Percentiles rank a stretch among this genome's conserved stretches.
Conservation (phyloP, 208 protist genomes). For the Wallacemonas sp. region DNA sequence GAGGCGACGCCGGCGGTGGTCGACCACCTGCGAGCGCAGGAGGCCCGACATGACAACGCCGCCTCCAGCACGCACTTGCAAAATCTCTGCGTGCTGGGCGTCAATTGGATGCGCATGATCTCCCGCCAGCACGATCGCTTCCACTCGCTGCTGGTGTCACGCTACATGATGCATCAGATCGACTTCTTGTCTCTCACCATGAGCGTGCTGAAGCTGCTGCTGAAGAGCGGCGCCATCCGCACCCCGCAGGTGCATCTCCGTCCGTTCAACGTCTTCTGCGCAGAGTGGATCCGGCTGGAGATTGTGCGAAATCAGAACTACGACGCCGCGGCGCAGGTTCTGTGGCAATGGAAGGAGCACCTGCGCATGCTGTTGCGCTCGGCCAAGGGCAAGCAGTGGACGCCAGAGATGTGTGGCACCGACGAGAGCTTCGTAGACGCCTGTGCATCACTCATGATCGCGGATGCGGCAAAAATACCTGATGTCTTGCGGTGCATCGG, state of each 20-base stretch:
- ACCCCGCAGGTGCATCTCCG: slow-evolving; percentile 35
- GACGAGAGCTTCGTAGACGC: slow-evolving; percentile 69
- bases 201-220: slow-evolving; percentile 44
- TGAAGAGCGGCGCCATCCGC: slow-evolving; percentile 25
- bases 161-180: slow-evolving; percentile 79
- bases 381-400: slow-evolving; percentile 48
- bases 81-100: slow-evolving; percentile 54
- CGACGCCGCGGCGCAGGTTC: slow-evolving; percentile 36
- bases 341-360: slow-evolving; percentile 83
- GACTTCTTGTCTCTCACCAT: slow-evolving; percentile 82
- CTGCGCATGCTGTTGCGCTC: slow-evolving; percentile 69
- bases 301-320: slow-evolving; percentile 58
- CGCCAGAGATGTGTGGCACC: slow-evolving; percentile 60
- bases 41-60: neutral
- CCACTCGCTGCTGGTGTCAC: slow-evolving; percentile 63
- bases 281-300: slow-evolving; percentile 70
- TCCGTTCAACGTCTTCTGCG: slow-evolving; percentile 84
- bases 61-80: slow-evolving; percentile 34
- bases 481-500: slow-evolving; percentile 36
- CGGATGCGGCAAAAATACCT: slow-evolving; percentile 20
- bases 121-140: slow-evolving; percentile 38
- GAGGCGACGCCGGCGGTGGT: neutral
- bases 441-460: slow-evolving; percentile 47
- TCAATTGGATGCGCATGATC: slow-evolving; percentile 87
- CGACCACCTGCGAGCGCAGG: neutral